Evolutionary conservation across 1,139 yeast species (phyloP), one percentile per base, ranked within the genome.

Genomic region (Candida frijolesensis): DNA sequence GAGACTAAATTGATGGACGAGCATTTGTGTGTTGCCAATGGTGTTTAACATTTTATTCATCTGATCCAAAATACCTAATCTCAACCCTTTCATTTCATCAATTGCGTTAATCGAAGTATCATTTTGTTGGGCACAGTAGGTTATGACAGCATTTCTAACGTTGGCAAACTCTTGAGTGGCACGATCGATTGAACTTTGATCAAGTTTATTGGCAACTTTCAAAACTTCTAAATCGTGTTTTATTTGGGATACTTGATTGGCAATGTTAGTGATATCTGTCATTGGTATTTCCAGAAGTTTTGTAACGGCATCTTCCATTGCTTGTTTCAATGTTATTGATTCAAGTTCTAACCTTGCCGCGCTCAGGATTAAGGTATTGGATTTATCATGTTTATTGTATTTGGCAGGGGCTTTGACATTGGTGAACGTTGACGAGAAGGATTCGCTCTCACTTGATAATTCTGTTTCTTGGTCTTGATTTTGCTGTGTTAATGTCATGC

Each of bases 261-360:
- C 19, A 10, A 39, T 7, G 5, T 29, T 22, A 8, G 30, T 39
- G 8, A 39, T 14, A 39, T 39, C 25, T 14, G 32, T 14, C n/a
- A 10, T 14, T 4, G 50, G 32, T 11, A 45, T 37, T 10, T 42
- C 30, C 19, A 35, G 42, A 10, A 51, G 27, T n/a, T 39, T 34
- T 19, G 44, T 35, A 19, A 18, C 19, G 6, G 46, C 53, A 22
- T 51, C 51, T 8, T 51, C 46, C 14, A 64, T 44, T 14, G 48
- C 30, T 14, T 62, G 60, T 48, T 69, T 68, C 38, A 71, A 57
- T 3, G 68, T 62, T 12, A 67, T 52, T 1, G 72, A 64, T 49
- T 71, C 76, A 16, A 70, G 52, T 49, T 71, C 75, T 11, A 72
- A 55, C 42, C 66, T 57, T 0, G 74, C 64, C 1, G 75, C 76